A percentile compares a stretch with the other conserved stretches of the same genome.
Evolutionary conservation across 805 yeast species (phyloP).

Genomic region (Yarrowia deformans): DNA sequence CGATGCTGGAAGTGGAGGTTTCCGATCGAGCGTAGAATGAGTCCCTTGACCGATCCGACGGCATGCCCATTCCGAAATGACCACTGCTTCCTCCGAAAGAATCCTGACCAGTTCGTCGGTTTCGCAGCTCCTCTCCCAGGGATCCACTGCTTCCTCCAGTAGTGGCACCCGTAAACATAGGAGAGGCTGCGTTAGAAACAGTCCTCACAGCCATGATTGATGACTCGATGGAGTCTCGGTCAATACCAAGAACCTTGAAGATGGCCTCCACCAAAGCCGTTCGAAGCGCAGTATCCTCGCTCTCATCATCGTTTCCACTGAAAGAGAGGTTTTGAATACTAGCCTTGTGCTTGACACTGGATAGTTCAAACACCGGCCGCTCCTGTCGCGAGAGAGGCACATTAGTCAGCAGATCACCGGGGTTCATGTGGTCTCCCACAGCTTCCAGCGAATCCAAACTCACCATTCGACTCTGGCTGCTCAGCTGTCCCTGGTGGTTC

Average conservation of each 20-base stretch:
- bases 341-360: constrained; percentile 18
- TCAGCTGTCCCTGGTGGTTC: constrained; percentile 14
- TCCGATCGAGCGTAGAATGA: constrained; percentile 26
- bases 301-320: constrained; percentile 60
- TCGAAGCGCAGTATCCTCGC: constrained; percentile 70
- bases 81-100: neutral
- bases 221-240: constrained; percentile 46
- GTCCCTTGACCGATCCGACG: constrained; percentile 5
- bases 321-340: constrained; percentile 20
- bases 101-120: constrained; percentile 29
- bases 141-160: constrained; percentile 19
- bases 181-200: constrained; percentile 25
- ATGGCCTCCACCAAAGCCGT: constrained; percentile 74
- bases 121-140: constrained; percentile 25
- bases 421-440: constrained; percentile 58
- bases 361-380: constrained; percentile 16
- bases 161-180: constrained; percentile 28
- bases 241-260: constrained; percentile 71
- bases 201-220: constrained; percentile 29
- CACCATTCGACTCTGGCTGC: constrained; percentile 15
- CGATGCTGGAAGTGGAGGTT: constrained; percentile 18
- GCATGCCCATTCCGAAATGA: neutral
- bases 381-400: constrained; percentile 59
- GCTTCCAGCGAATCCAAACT: constrained; percentile 44
- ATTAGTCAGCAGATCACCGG: constrained; percentile 84